phyloP scores from a whole-genome alignment of 805 yeast genomes.

The Candida krabiensis region DNA sequence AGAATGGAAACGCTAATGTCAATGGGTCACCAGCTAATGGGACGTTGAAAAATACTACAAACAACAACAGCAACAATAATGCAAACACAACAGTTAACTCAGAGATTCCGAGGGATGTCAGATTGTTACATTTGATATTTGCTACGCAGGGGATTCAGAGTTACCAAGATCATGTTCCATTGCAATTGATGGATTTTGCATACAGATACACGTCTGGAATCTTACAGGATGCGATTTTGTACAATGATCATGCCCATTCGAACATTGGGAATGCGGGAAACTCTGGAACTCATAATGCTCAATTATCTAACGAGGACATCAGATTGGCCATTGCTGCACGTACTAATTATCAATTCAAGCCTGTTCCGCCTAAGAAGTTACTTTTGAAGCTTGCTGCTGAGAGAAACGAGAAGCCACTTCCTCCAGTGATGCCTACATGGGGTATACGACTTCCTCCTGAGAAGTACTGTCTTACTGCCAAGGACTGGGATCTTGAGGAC shows the following conservation, averaged over 20 bases:
- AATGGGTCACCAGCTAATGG: too few relatives aligned
- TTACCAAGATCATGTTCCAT: conserved; percentile 93
- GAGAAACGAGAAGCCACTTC: conserved; percentile 83
- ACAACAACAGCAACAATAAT: too few relatives aligned
- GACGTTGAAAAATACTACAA: too few relatives aligned
- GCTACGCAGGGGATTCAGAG: conserved; percentile 91
- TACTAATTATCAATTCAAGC: conserved; percentile 94
- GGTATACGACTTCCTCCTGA: conserved; percentile 97
- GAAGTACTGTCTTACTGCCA: conserved; percentile 88
- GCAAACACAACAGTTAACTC: conserved; percentile 1
- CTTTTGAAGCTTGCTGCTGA: conserved; percentile 89
- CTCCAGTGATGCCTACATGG: conserved; percentile 87
- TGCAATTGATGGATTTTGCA: conserved; percentile 97
- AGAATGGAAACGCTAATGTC: too few relatives aligned
- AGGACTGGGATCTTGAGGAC: conserved; percentile 63
- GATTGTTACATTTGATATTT: conserved; percentile 82
- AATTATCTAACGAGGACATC: conserved; percentile 83
- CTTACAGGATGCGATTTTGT: conserved; percentile 83
- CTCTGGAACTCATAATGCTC: conserved; percentile 37
- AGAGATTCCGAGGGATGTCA: conserved; percentile 82
- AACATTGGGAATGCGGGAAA: conserved; percentile 39
- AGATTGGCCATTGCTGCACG: conserved; percentile 91
- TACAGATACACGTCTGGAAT: conserved; percentile 83
- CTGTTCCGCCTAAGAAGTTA: conserved; percentile 91
- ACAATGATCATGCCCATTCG: conserved; percentile 75